phyloP scores from a whole-genome alignment of 768 basidiomycete genomes.

The Xerocomus potaroensis region DNA sequence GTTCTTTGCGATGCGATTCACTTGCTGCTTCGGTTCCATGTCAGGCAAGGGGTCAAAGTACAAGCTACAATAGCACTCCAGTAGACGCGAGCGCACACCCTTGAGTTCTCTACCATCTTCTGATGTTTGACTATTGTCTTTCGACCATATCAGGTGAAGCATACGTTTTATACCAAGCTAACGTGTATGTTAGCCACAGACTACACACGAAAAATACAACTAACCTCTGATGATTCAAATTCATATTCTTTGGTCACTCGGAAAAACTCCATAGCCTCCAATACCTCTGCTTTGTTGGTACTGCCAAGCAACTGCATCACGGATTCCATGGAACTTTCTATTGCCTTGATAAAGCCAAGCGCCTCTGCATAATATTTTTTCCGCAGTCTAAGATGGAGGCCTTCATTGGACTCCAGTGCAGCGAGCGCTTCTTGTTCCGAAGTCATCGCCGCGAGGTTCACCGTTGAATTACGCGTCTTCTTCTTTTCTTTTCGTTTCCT shows the following conservation, averaged over 20 bases:
- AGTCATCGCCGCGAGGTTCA: slow-evolving; percentile 65
- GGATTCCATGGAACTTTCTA: slow-evolving; percentile 65
- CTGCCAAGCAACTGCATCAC: slow-evolving; percentile 80
- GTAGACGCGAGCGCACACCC: slow-evolving; percentile 78
- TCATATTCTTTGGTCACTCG: slow-evolving; percentile 75
- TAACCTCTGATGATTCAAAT: slow-evolving; percentile 72
- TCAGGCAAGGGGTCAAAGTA: slow-evolving; percentile 85
- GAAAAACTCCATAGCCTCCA: slow-evolving; percentile 90
- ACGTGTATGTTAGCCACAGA: slow-evolving; percentile 2
- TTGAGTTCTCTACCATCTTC: slow-evolving; percentile 77
- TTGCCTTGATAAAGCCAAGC: slow-evolving; percentile 70
- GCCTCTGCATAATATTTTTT: slow-evolving; percentile 89
- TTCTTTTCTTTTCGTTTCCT: slow-evolving; percentile 44
- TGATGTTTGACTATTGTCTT: slow-evolving; percentile 83
- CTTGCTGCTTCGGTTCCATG: slow-evolving; percentile 76
- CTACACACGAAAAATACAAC: background rate
- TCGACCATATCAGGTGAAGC: slow-evolving; percentile 96
- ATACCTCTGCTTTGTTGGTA: slow-evolving; percentile 77
- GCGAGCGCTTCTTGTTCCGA: slow-evolving; percentile 71
- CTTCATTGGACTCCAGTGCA: slow-evolving; percentile 60
- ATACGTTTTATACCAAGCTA: slow-evolving; percentile 91
- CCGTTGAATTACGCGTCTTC: slow-evolving; percentile 61
- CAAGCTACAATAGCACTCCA: slow-evolving; percentile 83
- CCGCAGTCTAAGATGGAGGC: slow-evolving; percentile 62
- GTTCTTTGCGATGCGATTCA: slow-evolving; percentile 92